Percentiles rank a stretch among this genome's conserved stretches.
Evolutionary conservation across 768 basidiomycete genomes (phyloP).

Genomic region (Coprinopsis strossmayeri): DNA sequence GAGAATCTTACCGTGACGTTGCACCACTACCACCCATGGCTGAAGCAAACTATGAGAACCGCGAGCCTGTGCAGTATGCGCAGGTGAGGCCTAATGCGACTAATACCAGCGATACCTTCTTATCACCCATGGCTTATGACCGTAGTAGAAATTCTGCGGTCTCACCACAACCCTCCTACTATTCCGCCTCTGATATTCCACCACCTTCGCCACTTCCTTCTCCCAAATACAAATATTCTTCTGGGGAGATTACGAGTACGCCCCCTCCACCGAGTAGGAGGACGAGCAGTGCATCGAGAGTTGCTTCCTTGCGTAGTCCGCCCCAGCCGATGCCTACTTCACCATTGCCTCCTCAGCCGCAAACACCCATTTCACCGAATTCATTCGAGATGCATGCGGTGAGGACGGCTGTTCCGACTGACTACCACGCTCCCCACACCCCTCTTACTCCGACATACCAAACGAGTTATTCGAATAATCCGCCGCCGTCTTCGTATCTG

Average conservation of each 20-base stretch:
- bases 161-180: conserved; percentile 53
- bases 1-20: conserved; percentile 38
- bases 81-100: conserved; percentile 8
- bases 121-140: conserved; percentile 21
- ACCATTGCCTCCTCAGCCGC: conserved; percentile 19
- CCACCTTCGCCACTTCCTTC: conserved; percentile 53
- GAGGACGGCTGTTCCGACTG: conserved; percentile 19
- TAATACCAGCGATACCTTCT: conserved; percentile 17
- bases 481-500: background rate
- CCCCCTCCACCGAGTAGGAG: conserved; percentile 37
- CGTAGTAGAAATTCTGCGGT: conserved; percentile 17
- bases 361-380: conserved; percentile 8
- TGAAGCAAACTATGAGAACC: conserved; percentile 23
- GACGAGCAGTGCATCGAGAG: conserved; percentile 27
- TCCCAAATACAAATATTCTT: conserved; percentile 38
- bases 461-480: too few species aligned
- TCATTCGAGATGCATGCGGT: conserved; percentile 33
- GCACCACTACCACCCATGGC: conserved; percentile 30
- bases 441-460: too few species aligned
- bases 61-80: conserved; percentile 21
- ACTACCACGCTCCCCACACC: background rate
- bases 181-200: conserved; percentile 64
- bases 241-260: conserved; percentile 39
- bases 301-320: conserved; percentile 15
- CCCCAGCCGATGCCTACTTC: conserved; percentile 22